Conservation (phyloP, 1,139 yeast species). For the Pneumocystis oryctolagi region DNA sequence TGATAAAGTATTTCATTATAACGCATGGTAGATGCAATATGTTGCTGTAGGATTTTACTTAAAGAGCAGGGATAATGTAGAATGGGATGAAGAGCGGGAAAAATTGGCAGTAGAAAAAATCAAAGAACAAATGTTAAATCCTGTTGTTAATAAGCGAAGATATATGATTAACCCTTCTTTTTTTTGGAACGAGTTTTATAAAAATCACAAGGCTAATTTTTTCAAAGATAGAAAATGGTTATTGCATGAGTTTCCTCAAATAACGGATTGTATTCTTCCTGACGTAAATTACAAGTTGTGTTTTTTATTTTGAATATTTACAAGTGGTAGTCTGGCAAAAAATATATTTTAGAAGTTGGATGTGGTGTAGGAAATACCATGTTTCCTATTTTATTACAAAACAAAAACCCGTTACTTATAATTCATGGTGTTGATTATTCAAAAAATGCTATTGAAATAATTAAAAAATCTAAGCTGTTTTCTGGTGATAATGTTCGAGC, state of each 20-base stretch:
- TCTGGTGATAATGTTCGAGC: constrained; percentile 54
- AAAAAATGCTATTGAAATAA: constrained; percentile 77
- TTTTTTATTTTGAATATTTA: neutral
- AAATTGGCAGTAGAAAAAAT: constrained; percentile 62
- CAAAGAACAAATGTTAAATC: constrained; percentile 57
- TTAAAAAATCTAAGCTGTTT: constrained; percentile 47
- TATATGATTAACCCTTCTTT: constrained; percentile 60
- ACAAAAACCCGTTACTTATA: constrained; percentile 58
- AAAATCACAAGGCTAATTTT: constrained; percentile 79
- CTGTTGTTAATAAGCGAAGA: constrained; percentile 36
- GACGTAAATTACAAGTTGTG: constrained; percentile 18
- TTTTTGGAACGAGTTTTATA: constrained; percentile 90
- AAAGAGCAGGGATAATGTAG: constrained; percentile 59
- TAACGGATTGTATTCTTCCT: constrained; percentile 55
- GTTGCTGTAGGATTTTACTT: neutral
- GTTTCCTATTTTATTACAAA: constrained; percentile 72
- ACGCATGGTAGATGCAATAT: constrained; percentile 47
- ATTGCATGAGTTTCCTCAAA: constrained; percentile 77
- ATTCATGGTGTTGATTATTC: constrained; percentile 85
- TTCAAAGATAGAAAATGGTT: constrained; percentile 96
- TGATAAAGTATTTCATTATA: constrained; percentile 71
- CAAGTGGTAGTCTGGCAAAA: constrained; percentile 41
- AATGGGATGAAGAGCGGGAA: constrained; percentile 89
- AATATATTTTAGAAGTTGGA: constrained; percentile 76
- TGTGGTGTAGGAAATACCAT: constrained; percentile 98